Percentiles rank a stretch among this genome's conserved stretches.
Conservation (phyloP, 1,139 yeast species). For the Insectozyma bohioensis region DNA sequence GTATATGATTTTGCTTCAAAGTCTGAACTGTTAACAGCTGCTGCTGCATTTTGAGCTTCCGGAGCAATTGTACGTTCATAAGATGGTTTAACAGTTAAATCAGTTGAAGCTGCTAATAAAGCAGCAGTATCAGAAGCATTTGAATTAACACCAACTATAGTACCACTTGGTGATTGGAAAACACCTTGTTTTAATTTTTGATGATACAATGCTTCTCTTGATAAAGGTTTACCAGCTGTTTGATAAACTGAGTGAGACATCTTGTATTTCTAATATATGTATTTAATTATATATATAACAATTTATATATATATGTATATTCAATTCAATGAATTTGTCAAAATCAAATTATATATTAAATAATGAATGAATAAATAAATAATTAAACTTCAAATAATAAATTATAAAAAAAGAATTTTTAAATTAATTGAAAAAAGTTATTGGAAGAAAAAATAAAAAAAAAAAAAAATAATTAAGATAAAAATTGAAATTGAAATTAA, state of each 20-base stretch:
- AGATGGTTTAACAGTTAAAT: slow-evolving; percentile 57
- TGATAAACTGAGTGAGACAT: slow-evolving; percentile 59
- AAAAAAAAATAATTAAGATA: too few species aligned
- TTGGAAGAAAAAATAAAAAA: too few species aligned
- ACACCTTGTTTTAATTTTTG: slow-evolving; percentile 77
- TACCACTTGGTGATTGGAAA: slow-evolving; percentile 66
- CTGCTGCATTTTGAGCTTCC: slow-evolving; percentile 67
- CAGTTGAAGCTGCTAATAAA: slow-evolving; percentile 65
- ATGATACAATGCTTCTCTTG: slow-evolving; percentile 73
- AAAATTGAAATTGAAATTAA: too few species aligned
- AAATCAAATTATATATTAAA: too few species aligned
- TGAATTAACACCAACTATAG: slow-evolving; percentile 67
- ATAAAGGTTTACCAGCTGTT: slow-evolving; percentile 65
- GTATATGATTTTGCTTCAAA: slow-evolving; percentile 10
- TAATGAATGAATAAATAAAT: too few species aligned
- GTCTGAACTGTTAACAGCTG: slow-evolving; percentile 48
- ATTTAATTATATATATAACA: too few species aligned
- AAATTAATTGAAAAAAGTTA: too few species aligned
- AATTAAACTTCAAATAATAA: too few species aligned
- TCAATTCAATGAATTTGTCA: too few species aligned
- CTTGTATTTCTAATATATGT: too few species aligned
- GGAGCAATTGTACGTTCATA: slow-evolving; percentile 64
- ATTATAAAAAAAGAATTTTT: too few species aligned
- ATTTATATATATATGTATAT: neutral
- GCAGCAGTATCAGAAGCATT: slow-evolving; percentile 79